Evolutionary conservation across 139 green algal species (phyloP).

Genomic region (Haematococcus sp.): DNA sequence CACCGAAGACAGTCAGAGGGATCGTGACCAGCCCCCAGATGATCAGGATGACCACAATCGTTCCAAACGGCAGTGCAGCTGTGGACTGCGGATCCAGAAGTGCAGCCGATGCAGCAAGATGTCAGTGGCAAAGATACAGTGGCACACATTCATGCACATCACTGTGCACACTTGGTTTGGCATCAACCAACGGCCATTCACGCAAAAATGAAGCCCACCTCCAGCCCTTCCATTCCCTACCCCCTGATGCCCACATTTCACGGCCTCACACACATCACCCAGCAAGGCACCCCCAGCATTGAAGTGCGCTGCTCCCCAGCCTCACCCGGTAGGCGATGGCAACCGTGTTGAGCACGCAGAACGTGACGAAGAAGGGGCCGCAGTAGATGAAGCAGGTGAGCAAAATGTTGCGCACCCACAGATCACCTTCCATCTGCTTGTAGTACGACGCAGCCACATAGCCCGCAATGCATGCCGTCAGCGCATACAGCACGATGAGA

Average conservation of each 20-base stretch:
- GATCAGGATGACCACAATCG: slow-evolving; percentile 80
- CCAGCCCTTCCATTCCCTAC: too few relatives aligned
- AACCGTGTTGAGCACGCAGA: slow-evolving; percentile 85
- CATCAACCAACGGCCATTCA: too few relatives aligned
- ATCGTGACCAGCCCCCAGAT: slow-evolving; percentile 86
- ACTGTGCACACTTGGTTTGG: background rate
- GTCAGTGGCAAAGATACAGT: too few relatives aligned
- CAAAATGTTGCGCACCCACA: slow-evolving; percentile 82
- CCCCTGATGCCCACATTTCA: too few relatives aligned
- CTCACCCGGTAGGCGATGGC: slow-evolving; percentile 54
- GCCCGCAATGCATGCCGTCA: slow-evolving; percentile 83
- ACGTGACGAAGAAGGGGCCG: slow-evolving; percentile 74
- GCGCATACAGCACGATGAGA: slow-evolving; percentile 84
- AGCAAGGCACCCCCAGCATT: too few relatives aligned
- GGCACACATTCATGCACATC: background rate
- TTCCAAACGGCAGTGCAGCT: slow-evolving; percentile 77
- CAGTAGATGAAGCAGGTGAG: slow-evolving; percentile 78
- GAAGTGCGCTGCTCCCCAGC: too few relatives aligned
- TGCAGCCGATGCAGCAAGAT: too few relatives aligned
- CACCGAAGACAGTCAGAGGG: slow-evolving; percentile 90
- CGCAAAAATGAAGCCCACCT: too few relatives aligned
- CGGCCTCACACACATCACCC: too few relatives aligned
- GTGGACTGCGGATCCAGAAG: slow-evolving; percentile 70
- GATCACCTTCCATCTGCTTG: slow-evolving; percentile 80
- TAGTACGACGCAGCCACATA: slow-evolving; percentile 83